Base-by-base conservation (phyloP, 306 rosid genomes). In the Gillenia trifoliata region DNA sequence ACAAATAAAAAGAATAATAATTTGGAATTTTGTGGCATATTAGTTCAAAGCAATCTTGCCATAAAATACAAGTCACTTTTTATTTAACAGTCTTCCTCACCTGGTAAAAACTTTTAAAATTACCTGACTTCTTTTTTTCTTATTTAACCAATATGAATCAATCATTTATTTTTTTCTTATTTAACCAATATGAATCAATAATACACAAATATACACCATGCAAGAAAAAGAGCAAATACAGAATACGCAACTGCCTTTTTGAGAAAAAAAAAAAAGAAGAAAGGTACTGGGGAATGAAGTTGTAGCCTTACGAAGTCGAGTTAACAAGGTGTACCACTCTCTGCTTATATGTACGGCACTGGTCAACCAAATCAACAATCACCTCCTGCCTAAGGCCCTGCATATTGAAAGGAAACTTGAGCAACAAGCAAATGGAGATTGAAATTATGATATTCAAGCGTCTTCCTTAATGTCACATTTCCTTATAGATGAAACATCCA, bases 311-410 rank as follows among this genome's bases (percentile, higher is more conserved):
- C 99, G 92, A 81, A 67, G 98, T 95, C 45, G 98, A 89, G 80
- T 95, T 95, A 77, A 95, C 99, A 78, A 95, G 97, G 86, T 92
- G 98, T 62, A 95, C 96, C 85, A 95, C 98, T 82, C 97, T 90
- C 85, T 90, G 98, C 86, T 90, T 95, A 86, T 89, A 90, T 52
- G 97, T 80, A 75, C 96, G 89, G 64, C 99, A 95, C 57, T 90
- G 99, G 17, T 83, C 92, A 75, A 95, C 98, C 87, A 95, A 90
- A 85, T 95, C 99, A 77, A 95, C 83, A 74, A 95, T 81, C 82
- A 95, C 99, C 68, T 92, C 99, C 89, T 95, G 99, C 68, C 86
- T 83, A 71, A 95, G 85, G 47, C 95, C 98, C 99, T 95, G 86
- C 77, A 73, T 75, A 64, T 66, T 71, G 67, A 63, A 49, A 64